Evolutionary conservation across 345 rosid species (phyloP).

Genomic region (Citrus maxima): DNA sequence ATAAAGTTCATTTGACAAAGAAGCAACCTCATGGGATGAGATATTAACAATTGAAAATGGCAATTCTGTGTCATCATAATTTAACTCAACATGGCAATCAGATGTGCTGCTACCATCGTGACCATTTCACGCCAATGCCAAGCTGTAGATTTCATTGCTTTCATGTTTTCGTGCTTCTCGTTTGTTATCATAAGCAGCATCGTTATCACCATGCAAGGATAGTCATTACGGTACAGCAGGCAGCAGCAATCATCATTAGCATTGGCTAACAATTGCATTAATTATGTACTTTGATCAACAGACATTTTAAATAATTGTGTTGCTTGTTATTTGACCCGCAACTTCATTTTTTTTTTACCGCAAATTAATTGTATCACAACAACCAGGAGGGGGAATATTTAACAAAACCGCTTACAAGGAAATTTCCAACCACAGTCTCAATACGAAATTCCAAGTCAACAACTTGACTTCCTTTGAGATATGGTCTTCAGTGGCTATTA

Average conservation of each 20-base stretch:
- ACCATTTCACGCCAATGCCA: not conserved
- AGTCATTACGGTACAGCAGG: not conserved
- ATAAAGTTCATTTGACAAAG: not conserved
- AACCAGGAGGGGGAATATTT: not conserved
- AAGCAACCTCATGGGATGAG: not conserved
- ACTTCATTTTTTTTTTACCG: too few relatives aligned
- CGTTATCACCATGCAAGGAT: not conserved
- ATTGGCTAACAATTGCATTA: not conserved
- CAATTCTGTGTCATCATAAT: not conserved
- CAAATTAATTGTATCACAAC: too few relatives aligned
- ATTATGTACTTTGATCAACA: not conserved
- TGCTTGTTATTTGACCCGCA: too few relatives aligned
- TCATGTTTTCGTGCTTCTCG: not conserved
- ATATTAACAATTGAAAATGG: not conserved
- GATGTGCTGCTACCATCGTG: not conserved
- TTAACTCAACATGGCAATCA: not conserved
- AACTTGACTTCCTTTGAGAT: not conserved
- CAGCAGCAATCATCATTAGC: not conserved
- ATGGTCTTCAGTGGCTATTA: not conserved
- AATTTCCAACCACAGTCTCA: not conserved
- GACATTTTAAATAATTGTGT: not conserved
- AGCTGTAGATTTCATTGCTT: not conserved
- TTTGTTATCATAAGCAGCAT: not conserved
- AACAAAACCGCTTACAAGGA: not conserved
- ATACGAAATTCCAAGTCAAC: slow-evolving; percentile 2